Conservation (phyloP, 2,329 filamentous ascomycete species). For the Trichophyton simii region DNA sequence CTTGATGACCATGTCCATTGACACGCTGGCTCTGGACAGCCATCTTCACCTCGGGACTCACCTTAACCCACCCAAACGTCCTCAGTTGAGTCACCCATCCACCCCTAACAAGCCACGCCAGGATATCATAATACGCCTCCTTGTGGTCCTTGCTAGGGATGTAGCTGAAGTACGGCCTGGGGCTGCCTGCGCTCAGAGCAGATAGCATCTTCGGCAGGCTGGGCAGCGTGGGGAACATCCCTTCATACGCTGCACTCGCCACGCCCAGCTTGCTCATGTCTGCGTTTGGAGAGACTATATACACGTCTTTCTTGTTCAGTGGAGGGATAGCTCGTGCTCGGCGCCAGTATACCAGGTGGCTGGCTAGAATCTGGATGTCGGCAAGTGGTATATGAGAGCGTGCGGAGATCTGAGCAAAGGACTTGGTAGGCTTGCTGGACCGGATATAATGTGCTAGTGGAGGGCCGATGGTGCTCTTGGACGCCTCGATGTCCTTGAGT, state of each 20-base stretch:
- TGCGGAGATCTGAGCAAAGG: conserved; percentile 58
- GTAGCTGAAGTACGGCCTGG: conserved; percentile 68
- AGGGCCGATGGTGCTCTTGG: conserved; percentile 61
- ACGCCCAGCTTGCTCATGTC: conserved; percentile 58
- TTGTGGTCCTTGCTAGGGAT: conserved; percentile 82
- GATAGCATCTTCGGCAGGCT: conserved; percentile 78
- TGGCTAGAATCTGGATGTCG: conserved; percentile 76
- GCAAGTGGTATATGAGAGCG: conserved; percentile 54
- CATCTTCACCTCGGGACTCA: conserved; percentile 69
- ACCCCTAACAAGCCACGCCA: conserved; percentile 84
- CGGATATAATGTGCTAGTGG: conserved; percentile 63
- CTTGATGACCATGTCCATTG: conserved; percentile 4
- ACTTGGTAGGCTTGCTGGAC: conserved; percentile 48
- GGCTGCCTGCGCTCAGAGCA: conserved; percentile 57
- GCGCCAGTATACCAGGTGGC: conserved; percentile 92
- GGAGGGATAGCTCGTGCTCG: conserved; percentile 84
- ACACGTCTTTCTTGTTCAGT: conserved; percentile 76
- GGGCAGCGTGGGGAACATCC: conserved; percentile 70
- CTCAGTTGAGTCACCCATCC: conserved; percentile 91
- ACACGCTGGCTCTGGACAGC: conserved; percentile 46
- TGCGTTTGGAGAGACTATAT: conserved; percentile 83
- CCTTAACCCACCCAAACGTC: conserved; percentile 79
- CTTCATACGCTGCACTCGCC: conserved; percentile 60
- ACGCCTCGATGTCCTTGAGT: conserved; percentile 54
- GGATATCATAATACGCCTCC: conserved; percentile 73